Percentiles rank a stretch among this genome's conserved stretches.
Evolutionary conservation across 495 filamentous ascomycete species (phyloP).

Genomic region (Xylaria scruposa): DNA sequence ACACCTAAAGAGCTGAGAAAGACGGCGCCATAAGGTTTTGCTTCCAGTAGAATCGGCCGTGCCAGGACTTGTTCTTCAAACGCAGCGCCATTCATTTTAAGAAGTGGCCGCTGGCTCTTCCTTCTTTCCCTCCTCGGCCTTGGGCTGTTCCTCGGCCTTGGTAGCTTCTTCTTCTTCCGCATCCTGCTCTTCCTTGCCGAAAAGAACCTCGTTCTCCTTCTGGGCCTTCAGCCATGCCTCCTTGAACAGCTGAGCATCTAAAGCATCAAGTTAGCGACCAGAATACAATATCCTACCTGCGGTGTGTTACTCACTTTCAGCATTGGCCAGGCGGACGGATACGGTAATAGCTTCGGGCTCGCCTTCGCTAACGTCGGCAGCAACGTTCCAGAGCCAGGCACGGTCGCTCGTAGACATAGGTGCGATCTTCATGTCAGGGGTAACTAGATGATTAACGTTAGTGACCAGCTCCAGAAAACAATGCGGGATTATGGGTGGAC

Average conservation of each 20-base stretch:
- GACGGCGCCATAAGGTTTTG: constrained; percentile 5
- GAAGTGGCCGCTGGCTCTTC: constrained; percentile 36
- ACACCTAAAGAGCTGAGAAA: constrained; percentile 16
- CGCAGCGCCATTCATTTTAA: constrained; percentile 17
- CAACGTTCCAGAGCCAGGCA: constrained; percentile 99
- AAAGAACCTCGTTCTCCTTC: constrained; percentile 91
- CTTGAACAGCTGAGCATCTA: constrained; percentile 97
- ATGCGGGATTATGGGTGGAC: constrained; percentile 37
- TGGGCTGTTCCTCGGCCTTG: constrained; percentile 34
- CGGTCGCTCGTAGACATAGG: constrained; percentile 97
- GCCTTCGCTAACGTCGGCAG: constrained; percentile 97
- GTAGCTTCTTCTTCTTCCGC: constrained; percentile 33
- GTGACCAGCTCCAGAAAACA: background rate
- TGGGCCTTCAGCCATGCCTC: constrained; percentile 98
- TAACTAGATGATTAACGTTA: constrained; percentile 64
- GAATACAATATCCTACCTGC: background rate
- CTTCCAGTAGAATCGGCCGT: background rate
- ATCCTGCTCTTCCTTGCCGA: constrained; percentile 48
- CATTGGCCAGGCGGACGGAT: constrained; percentile 97
- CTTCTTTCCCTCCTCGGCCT: constrained; percentile 37
- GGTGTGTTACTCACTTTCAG: constrained; percentile 76
- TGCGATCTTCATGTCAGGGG: constrained; percentile 98
- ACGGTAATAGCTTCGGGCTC: constrained; percentile 96
- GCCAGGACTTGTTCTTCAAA: constrained; percentile 2
- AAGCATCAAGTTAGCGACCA: constrained; percentile 20